A percentile compares a stretch with the other conserved stretches of the same genome.
These are phyloP conservation scores for Oxytropis ochrocephala DNA, from an alignment of 306 rosid genomes.

Conservation along the genomic window DNA sequence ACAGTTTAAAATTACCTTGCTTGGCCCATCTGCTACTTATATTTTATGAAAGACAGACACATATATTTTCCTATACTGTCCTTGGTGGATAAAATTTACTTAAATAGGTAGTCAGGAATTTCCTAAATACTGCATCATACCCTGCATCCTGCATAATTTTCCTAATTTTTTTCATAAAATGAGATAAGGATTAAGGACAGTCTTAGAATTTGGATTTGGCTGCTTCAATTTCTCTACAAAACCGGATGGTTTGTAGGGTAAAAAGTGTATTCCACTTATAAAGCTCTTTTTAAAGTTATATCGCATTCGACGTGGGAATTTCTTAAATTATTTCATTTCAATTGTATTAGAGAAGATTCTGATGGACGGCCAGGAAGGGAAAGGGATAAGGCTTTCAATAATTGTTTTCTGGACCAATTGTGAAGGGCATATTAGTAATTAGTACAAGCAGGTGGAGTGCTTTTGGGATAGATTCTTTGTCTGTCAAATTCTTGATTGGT, in stretches of 20 bases:
- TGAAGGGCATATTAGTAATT: constrained; percentile 41
- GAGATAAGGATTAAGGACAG: neutral
- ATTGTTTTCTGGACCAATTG: constrained; percentile 22
- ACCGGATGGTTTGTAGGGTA: too few relatives aligned
- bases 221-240: too few relatives aligned
- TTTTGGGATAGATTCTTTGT: constrained; percentile 45
- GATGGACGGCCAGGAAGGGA: constrained; percentile 10
- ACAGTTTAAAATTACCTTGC: neutral
- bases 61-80: constrained; percentile 28
- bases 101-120: neutral
- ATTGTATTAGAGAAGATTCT: constrained; percentile 1
- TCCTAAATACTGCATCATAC: neutral
- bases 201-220: too few relatives aligned
- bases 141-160: neutral
- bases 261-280: too few relatives aligned
- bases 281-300: too few relatives aligned
- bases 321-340: too few relatives aligned
- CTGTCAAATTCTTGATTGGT: constrained; percentile 41
- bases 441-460: constrained; percentile 16
- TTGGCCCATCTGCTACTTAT: constrained; percentile 34
- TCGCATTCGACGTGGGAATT: too few relatives aligned
- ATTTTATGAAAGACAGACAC: too few relatives aligned
- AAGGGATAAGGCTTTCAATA: constrained; percentile 30
- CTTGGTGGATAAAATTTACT: constrained; percentile 11
- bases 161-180: neutral